phyloP scores from a whole-genome alignment of 23 red algal species.

The Gracilaria caudata region DNA sequence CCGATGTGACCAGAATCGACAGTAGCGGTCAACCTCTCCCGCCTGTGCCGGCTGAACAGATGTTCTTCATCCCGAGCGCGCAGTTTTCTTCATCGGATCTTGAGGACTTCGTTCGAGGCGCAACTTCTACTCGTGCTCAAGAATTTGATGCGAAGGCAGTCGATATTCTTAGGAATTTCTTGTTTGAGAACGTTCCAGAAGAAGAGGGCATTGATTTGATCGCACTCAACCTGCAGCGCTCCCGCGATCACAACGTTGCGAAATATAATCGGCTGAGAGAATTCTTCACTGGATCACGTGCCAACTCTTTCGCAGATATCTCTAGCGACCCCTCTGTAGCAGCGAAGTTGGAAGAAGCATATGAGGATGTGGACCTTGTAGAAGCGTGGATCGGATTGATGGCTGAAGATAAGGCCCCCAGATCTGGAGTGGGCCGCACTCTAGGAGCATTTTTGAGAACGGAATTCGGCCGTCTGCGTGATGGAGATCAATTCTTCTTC shows the following conservation, averaged over 20 bases:
- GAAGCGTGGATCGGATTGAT: conserved; percentile 66
- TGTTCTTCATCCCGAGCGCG: conserved; percentile 21
- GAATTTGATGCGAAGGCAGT: conserved; percentile 42
- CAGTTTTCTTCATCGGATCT: background rate
- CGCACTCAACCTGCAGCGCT: conserved; percentile 62
- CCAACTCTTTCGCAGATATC: conserved; percentile 16
- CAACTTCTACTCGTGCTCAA: conserved; percentile 15
- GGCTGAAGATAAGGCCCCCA: conserved; percentile 47
- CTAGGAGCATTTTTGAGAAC: conserved; percentile 2
- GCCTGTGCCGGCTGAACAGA: background rate
- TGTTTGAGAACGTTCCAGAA: conserved; percentile 39
- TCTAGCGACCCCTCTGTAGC: background rate
- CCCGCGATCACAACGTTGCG: conserved; percentile 46
- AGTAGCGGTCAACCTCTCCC: conserved; percentile 9
- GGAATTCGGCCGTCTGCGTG: conserved; percentile 44
- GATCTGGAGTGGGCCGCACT: conserved; percentile 38
- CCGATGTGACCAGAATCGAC: conserved; percentile 21
- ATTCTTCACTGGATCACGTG: conserved; percentile 2
- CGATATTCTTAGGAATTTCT: conserved; percentile 52
- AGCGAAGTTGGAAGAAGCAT: conserved; percentile 2
- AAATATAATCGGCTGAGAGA: conserved; percentile 38
- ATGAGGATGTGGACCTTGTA: conserved; percentile 33
- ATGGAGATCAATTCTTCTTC: conserved; percentile 71
- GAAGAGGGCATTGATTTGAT: conserved; percentile 55
- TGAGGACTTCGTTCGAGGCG: conserved; percentile 51